Conservation (phyloP, 1,284 basidiomycete species). For the Rhizoctonia solani region DNA sequence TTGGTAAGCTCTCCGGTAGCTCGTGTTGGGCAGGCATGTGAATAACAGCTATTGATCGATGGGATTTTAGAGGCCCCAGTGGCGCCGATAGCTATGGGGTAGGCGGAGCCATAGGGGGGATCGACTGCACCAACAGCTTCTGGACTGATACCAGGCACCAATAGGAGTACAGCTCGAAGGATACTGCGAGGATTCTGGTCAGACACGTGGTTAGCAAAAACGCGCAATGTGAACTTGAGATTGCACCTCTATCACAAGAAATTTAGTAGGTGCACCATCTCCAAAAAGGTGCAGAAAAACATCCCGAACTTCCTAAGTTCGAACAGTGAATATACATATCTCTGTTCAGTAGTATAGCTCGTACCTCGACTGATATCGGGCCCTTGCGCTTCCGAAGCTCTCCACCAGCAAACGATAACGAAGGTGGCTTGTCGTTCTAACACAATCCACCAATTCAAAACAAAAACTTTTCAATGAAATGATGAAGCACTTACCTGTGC, state of each 20-base stretch:
- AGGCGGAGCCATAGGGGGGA: slow-evolving; percentile 53
- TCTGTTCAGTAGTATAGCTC: slow-evolving; percentile 42
- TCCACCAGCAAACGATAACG: slow-evolving; percentile 76
- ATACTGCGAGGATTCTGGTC: slow-evolving; percentile 70
- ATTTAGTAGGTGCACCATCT: slow-evolving; percentile 78
- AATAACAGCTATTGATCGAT: slow-evolving; percentile 80
- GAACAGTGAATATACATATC: slow-evolving; percentile 19
- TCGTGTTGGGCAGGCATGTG: slow-evolving; percentile 86
- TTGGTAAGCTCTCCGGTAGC: slow-evolving; percentile 83
- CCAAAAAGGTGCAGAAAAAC: slow-evolving; percentile 79
- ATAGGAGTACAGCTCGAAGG: slow-evolving; percentile 73
- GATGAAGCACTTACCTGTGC: slow-evolving; percentile 59
- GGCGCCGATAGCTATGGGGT: slow-evolving; percentile 19
- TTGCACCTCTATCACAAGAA: slow-evolving; percentile 78
- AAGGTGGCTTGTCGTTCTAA: slow-evolving; percentile 60
- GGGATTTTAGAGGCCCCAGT: slow-evolving; percentile 54
- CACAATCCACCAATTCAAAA: slow-evolving; percentile 31
- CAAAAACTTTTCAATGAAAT: slow-evolving; percentile 34
- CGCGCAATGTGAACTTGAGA: neutral
- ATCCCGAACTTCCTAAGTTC: slow-evolving; percentile 77
- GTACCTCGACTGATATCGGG: slow-evolving; percentile 74
- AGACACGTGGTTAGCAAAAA: slow-evolving; percentile 2
- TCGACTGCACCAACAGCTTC: slow-evolving; percentile 65
- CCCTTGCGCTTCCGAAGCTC: slow-evolving; percentile 74
- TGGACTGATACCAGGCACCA: slow-evolving; percentile 80